Percentiles rank a stretch among this genome's conserved stretches.
Conservation (phyloP, 2,329 filamentous ascomycete genomes). For the Diaporthe batatas region DNA sequence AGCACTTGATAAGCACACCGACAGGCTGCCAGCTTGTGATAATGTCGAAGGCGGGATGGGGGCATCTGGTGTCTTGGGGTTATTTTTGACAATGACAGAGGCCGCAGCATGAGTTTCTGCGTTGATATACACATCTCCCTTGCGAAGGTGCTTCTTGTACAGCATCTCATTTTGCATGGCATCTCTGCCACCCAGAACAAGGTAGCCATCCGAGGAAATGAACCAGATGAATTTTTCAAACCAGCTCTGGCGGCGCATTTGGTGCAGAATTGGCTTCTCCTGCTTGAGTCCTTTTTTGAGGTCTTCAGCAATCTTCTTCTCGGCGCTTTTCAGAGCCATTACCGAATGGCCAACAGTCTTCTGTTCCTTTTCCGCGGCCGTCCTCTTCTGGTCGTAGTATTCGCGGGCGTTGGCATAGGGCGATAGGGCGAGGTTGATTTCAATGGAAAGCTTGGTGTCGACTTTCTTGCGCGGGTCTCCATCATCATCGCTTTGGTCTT, state of each 20-base stretch:
- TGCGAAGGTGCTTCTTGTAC: constrained; percentile 88
- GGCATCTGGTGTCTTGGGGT: constrained; percentile 79
- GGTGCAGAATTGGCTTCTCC: constrained; percentile 88
- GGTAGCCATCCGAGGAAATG: constrained; percentile 93
- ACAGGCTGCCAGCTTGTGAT: constrained; percentile 87
- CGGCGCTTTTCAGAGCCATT: constrained; percentile 88
- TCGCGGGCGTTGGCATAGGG: constrained; percentile 91
- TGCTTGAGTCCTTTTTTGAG: constrained; percentile 90
- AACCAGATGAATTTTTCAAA: constrained; percentile 99
- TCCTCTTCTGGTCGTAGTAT: constrained; percentile 91
- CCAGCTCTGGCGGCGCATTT: constrained; percentile 88
- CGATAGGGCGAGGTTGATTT: constrained; percentile 85
- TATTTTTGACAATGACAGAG: constrained; percentile 92
- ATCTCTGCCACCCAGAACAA: constrained; percentile 91
- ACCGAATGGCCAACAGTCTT: constrained; percentile 86
- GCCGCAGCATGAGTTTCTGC: constrained; percentile 89
- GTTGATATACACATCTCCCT: constrained; percentile 92
- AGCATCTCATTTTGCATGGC: constrained; percentile 90
- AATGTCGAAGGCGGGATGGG: constrained; percentile 93
- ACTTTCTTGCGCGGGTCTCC: constrained; percentile 56
- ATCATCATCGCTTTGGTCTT: constrained; percentile 58
- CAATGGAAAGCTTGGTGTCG: constrained; percentile 75
- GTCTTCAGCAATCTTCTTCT: constrained; percentile 88
- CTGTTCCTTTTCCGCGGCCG: constrained; percentile 86
- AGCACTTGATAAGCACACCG: constrained; percentile 86